Percentiles rank a stretch among this genome's conserved stretches.
These are phyloP conservation scores for Penicillium sp. DNA, from an alignment of 2,329 filamentous ascomycete genomes.

Conservation along the genomic window DNA sequence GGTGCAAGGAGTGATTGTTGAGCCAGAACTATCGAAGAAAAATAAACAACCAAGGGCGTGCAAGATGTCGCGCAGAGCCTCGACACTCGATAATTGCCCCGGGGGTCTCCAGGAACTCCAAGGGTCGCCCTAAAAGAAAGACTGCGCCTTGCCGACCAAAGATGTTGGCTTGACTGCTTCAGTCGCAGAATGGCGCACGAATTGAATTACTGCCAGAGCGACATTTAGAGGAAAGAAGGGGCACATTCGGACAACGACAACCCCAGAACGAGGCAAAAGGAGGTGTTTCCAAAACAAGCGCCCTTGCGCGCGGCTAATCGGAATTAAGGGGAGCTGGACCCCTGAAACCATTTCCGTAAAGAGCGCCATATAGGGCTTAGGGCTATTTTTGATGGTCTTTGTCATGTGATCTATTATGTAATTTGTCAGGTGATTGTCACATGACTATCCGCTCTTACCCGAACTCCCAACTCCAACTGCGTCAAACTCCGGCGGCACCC, in stretches of 20 bases:
- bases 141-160: constrained; percentile 20
- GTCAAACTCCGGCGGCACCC: not conserved
- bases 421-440: not conserved
- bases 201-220: constrained; percentile 30
- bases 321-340: constrained; percentile 6
- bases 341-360: constrained; percentile 9
- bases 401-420: no score
- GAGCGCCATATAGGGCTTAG: constrained; percentile 6
- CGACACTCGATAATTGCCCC: constrained; percentile 1
- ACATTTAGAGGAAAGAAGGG: constrained; percentile 17
- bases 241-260: constrained; percentile 8
- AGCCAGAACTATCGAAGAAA: constrained; percentile 10
- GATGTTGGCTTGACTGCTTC: constrained; percentile 17
- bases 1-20: constrained; percentile 19
- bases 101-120: constrained; percentile 8
- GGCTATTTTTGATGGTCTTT: no score
- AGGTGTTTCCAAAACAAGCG: constrained; percentile 34
- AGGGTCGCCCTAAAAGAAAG: constrained; percentile 19
- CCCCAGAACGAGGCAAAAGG: constrained; percentile 31
- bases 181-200: constrained; percentile 20
- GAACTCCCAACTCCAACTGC: not conserved
- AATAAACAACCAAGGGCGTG: not conserved
- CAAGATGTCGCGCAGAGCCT: not conserved
- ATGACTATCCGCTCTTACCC: not conserved
- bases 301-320: constrained; percentile 37